phyloP scores from a whole-genome alignment of 2,329 filamentous ascomycete genomes.

The Periconia sp. region DNA sequence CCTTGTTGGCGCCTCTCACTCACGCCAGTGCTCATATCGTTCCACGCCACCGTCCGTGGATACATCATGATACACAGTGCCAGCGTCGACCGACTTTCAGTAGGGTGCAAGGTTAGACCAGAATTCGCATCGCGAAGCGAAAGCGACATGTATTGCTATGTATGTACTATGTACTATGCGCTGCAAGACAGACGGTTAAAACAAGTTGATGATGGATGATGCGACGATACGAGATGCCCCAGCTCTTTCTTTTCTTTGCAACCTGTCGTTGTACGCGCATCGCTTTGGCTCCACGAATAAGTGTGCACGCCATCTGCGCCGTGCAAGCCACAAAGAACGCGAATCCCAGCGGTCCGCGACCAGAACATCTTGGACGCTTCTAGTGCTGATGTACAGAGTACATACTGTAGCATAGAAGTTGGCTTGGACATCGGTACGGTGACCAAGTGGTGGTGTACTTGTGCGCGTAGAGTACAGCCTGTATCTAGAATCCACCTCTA shows the following conservation, averaged over 20 bases:
- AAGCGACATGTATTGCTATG: not conserved
- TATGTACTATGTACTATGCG: not conserved
- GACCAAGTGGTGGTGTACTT: not conserved
- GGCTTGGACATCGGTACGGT: not conserved
- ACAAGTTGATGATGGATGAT: not conserved
- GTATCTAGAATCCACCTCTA: not conserved
- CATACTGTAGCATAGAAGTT: not conserved
- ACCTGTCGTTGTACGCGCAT: not conserved
- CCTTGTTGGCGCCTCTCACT: not conserved
- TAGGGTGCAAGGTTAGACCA: not conserved
- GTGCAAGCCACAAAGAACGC: not conserved
- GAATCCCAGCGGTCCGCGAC: not conserved
- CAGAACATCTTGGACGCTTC: not conserved
- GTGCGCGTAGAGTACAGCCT: not conserved
- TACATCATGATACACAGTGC: not conserved
- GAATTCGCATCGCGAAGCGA: not conserved
- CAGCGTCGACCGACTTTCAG: not conserved
- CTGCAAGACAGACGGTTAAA: no score
- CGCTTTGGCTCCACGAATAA: not conserved
- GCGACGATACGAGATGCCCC: not conserved
- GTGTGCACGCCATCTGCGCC: not conserved
- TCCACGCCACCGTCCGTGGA: not conserved
- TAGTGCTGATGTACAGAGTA: not conserved
- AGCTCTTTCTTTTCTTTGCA: not conserved
- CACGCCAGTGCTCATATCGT: not conserved